These are phyloP conservation scores for Populus nigra DNA, from an alignment of 345 rosid genomes.

Conservation along the genomic window DNA sequence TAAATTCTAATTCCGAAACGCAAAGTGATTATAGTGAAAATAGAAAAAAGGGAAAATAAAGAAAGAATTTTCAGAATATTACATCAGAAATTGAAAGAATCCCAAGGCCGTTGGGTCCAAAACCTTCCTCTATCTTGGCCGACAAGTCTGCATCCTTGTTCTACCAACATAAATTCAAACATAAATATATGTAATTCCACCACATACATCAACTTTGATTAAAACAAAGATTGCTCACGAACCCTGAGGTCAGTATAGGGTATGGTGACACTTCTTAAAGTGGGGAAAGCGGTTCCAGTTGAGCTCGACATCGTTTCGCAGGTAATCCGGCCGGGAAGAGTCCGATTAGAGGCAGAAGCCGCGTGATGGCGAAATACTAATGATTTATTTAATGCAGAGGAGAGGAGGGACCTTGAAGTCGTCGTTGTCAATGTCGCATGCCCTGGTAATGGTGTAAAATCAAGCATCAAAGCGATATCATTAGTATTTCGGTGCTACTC, in stretches of 20 bases:
- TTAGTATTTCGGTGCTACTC: too few species aligned
- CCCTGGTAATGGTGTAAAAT: neutral
- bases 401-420: neutral
- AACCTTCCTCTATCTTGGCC: conserved; percentile 68
- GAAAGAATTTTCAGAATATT: neutral
- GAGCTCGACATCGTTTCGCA: conserved; percentile 42
- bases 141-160: conserved; percentile 63
- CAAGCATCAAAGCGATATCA: too few species aligned
- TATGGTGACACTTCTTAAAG: conserved; percentile 62
- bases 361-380: conserved; percentile 4
- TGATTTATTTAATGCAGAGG: neutral
- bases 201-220: too few species aligned
- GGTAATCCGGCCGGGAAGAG: conserved; percentile 25
- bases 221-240: neutral
- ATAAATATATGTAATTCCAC: neutral
- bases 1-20: too few species aligned
- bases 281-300: conserved; percentile 39
- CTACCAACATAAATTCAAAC: conserved; percentile 28
- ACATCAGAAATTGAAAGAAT: conserved; percentile 70
- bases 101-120: conserved; percentile 87
- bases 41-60: neutral
- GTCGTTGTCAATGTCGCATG: neutral
- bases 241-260: conserved; percentile 77
- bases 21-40: neutral
- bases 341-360: conserved; percentile 14